Conservation (phyloP, 2,329 filamentous ascomycete genomes). For the Talaromyces sp. region DNA sequence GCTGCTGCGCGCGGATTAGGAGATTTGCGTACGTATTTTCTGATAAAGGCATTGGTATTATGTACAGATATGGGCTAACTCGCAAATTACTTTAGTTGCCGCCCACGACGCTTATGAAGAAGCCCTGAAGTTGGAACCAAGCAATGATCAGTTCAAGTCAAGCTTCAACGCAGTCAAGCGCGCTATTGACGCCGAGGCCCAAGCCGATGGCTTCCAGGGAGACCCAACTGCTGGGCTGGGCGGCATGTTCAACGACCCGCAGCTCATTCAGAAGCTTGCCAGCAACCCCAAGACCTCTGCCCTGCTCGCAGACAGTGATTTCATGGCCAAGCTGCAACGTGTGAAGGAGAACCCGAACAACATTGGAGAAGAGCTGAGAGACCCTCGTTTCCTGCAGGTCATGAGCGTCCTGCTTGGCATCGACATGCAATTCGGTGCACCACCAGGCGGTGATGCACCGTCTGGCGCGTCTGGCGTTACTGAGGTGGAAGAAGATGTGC, state of each 20-base stretch:
- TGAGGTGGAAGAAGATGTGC: slow-evolving; percentile 64
- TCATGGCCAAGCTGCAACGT: slow-evolving; percentile 84
- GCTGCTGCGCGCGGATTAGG: slow-evolving; percentile 82
- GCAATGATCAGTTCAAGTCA: slow-evolving; percentile 87
- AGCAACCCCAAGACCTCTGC: slow-evolving; percentile 86
- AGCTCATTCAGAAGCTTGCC: slow-evolving; percentile 83
- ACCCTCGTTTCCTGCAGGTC: slow-evolving; percentile 88
- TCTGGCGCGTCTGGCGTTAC: slow-evolving; percentile 33
- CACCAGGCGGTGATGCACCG: slow-evolving; percentile 39
- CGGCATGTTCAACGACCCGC: slow-evolving; percentile 89
- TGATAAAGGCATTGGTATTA: neutral
- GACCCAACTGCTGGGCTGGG: slow-evolving; percentile 74
- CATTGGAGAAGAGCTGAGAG: slow-evolving; percentile 73
- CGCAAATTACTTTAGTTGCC: slow-evolving; percentile 48
- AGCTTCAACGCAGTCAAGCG: slow-evolving; percentile 79
- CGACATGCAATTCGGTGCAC: slow-evolving; percentile 70
- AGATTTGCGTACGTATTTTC: slow-evolving; percentile 57
- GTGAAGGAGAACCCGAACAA: slow-evolving; percentile 75
- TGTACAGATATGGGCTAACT: neutral
- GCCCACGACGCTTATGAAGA: slow-evolving; percentile 88
- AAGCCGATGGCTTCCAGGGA: slow-evolving; percentile 53
- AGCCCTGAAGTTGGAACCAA: slow-evolving; percentile 86
- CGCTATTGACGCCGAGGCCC: slow-evolving; percentile 74
- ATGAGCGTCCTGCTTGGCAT: slow-evolving; percentile 90
- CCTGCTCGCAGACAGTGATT: slow-evolving; percentile 72